A percentile compares a stretch with the other conserved stretches of the same genome.
These are phyloP conservation scores for Patellaria atrata DNA, from an alignment of 495 filamentous ascomycete genomes.

Conservation along the genomic window DNA sequence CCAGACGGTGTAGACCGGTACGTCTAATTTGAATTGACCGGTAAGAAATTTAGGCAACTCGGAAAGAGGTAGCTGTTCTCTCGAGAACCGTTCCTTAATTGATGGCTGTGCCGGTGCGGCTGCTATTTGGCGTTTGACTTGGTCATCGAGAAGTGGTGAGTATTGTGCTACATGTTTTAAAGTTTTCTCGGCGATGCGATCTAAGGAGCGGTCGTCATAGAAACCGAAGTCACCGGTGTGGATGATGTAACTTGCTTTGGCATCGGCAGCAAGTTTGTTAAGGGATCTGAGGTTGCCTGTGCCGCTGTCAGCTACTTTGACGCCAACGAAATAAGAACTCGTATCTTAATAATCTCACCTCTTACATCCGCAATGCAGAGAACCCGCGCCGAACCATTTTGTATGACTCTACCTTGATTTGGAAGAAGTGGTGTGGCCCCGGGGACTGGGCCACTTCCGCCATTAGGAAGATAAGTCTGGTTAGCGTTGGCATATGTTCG, in stretches of 20 bases:
- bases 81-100: slow-evolving; percentile 69
- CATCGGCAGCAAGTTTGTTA: slow-evolving; percentile 88
- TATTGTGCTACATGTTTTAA: slow-evolving; percentile 97
- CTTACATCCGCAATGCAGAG: slow-evolving; percentile 95
- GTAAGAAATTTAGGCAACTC: slow-evolving; percentile 86
- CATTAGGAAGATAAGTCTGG: slow-evolving; percentile 28
- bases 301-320: slow-evolving; percentile 17
- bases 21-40: slow-evolving; percentile 74
- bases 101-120: slow-evolving; percentile 42
- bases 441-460: slow-evolving; percentile 27
- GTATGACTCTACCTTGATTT: slow-evolving; percentile 62
- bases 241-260: slow-evolving; percentile 88
- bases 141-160: slow-evolving; percentile 80
- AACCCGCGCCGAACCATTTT: slow-evolving; percentile 70
- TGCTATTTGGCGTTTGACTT: slow-evolving; percentile 74
- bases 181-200: slow-evolving; percentile 98
- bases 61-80: slow-evolving; percentile 79
- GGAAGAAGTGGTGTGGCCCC: slow-evolving; percentile 36
- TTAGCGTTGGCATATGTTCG: slow-evolving; percentile 25
- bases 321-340: slow-evolving; percentile 3
- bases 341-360: slow-evolving; percentile 43
- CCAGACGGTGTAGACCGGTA: slow-evolving; percentile 98
- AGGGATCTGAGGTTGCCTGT: slow-evolving; percentile 87
- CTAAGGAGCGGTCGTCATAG: slow-evolving; percentile 90
- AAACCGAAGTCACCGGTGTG: slow-evolving; percentile 99